Evolutionary conservation across 2,329 filamentous ascomycete genomes (phyloP).

Genomic region (Orbilia ellipsospora): DNA sequence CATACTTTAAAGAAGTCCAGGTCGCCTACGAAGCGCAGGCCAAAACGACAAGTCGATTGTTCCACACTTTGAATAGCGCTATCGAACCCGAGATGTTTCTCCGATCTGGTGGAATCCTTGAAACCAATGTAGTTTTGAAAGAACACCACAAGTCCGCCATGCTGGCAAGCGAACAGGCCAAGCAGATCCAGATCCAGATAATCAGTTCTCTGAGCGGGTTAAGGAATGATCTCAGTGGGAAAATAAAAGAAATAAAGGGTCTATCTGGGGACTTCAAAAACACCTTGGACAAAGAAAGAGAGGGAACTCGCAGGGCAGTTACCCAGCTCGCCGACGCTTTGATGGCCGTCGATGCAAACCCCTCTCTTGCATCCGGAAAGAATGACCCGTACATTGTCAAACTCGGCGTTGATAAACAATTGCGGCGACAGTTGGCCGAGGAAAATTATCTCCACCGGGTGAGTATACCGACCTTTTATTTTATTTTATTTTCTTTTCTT

Average conservation of each 20-base stretch:
- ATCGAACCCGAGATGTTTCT: conserved; percentile 78
- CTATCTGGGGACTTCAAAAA: conserved; percentile 97
- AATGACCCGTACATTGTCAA: conserved; percentile 91
- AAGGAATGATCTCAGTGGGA: conserved; percentile 87
- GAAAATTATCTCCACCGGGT: conserved; percentile 96
- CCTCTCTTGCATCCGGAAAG: conserved; percentile 79
- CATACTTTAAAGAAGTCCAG: conserved; percentile 93
- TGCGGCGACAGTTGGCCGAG: conserved; percentile 93
- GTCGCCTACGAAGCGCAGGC: conserved; percentile 85
- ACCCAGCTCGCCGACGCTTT: conserved; percentile 83
- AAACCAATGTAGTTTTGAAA: conserved; percentile 82
- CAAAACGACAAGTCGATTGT: conserved; percentile 84
- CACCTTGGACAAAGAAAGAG: conserved; percentile 93
- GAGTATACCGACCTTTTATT: conserved; percentile 60
- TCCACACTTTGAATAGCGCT: conserved; percentile 71
- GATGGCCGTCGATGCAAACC: conserved; percentile 81
- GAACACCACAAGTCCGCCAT: conserved; percentile 85
- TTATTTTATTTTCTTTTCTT: background rate
- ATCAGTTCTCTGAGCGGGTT: conserved; percentile 86
- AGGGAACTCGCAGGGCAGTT: conserved; percentile 81
- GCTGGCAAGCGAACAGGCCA: conserved; percentile 84
- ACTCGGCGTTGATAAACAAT: conserved; percentile 84
- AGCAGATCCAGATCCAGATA: conserved; percentile 90
- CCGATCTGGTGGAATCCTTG: conserved; percentile 82
- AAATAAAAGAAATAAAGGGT: conserved; percentile 98